phyloP scores from a whole-genome alignment of 2,329 filamentous ascomycete genomes.

The Curvularia hawaiiensis region DNA sequence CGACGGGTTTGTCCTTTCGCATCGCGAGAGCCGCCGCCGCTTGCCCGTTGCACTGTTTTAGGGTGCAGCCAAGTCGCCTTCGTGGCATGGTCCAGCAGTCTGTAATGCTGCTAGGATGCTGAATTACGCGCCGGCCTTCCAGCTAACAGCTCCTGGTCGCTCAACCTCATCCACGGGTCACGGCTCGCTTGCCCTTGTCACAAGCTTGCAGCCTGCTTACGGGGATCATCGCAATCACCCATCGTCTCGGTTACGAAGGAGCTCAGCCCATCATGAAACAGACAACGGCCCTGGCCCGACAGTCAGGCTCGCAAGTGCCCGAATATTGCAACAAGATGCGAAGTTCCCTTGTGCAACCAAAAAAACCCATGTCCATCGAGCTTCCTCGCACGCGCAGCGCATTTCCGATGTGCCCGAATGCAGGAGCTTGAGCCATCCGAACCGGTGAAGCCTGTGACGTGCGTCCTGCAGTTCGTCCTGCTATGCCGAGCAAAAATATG shows the following conservation, averaged over 20 bases:
- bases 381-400: conserved; percentile 4
- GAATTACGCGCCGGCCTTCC: conserved; percentile 14
- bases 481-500: conserved; percentile 11
- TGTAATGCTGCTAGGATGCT: conserved; percentile 1
- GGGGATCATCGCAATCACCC: conserved; percentile 14
- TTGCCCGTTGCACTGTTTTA: conserved; percentile 5
- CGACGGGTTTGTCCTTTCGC: conserved; percentile 12
- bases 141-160: conserved; percentile 9
- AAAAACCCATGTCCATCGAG: conserved; percentile 9
- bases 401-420: conserved; percentile 10
- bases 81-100: conserved; percentile 5
- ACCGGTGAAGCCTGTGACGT: conserved; percentile 26
- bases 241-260: conserved; percentile 23
- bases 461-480: conserved; percentile 17
- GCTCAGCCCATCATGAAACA: conserved; percentile 18
- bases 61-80: conserved; percentile 3
- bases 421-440: conserved; percentile 19
- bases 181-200: conserved; percentile 13
- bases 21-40: conserved; percentile 16
- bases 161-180: conserved; percentile 9
- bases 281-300: conserved; percentile 23
- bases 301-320: conserved; percentile 24
- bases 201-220: conserved; percentile 7
- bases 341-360: conserved; percentile 18
- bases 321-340: conserved; percentile 24